A percentile compares a stretch with the other conserved stretches of the same genome.
Evolutionary conservation across 345 rosid species (phyloP).

Genomic region (Sisymbrium irio): DNA sequence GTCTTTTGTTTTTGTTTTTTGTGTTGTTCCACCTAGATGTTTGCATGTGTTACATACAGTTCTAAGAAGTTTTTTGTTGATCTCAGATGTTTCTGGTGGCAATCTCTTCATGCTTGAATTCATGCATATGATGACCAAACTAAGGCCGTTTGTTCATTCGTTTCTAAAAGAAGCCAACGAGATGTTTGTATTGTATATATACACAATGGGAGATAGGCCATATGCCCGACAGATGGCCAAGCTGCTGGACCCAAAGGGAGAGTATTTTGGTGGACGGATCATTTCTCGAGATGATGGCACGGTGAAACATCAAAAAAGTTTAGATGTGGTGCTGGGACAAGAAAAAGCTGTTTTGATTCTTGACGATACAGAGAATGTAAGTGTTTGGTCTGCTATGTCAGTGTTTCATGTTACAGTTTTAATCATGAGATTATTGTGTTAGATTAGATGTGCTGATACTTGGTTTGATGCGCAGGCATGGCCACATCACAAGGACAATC

Average conservation of each 20-base stretch:
- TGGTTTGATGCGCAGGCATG: conserved; percentile 56
- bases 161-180: conserved; percentile 84
- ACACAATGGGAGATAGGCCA: conserved; percentile 88
- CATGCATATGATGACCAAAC: conserved; percentile 89
- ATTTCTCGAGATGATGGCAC: conserved; percentile 97
- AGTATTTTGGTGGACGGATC: conserved; percentile 61
- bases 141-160: conserved; percentile 77
- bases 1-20: not conserved
- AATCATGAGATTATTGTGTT: not conserved
- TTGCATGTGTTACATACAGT: not conserved
- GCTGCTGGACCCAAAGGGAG: conserved; percentile 70
- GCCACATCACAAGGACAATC: conserved; percentile 75
- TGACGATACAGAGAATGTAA: conserved; percentile 85
- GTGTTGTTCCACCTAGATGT: not conserved
- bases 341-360: conserved; percentile 86
- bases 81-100: conserved; percentile 59
- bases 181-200: conserved; percentile 87
- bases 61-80: not conserved
- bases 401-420: not conserved
- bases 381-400: conserved; percentile 13
- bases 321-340: conserved; percentile 83
- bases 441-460: conserved; percentile 2
- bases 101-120: conserved; percentile 64
- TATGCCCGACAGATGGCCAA: conserved; percentile 90
- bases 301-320: conserved; percentile 76